Conservation (phyloP, 1,284 basidiomycete genomes). For the Vanrija pseudolonga region DNA sequence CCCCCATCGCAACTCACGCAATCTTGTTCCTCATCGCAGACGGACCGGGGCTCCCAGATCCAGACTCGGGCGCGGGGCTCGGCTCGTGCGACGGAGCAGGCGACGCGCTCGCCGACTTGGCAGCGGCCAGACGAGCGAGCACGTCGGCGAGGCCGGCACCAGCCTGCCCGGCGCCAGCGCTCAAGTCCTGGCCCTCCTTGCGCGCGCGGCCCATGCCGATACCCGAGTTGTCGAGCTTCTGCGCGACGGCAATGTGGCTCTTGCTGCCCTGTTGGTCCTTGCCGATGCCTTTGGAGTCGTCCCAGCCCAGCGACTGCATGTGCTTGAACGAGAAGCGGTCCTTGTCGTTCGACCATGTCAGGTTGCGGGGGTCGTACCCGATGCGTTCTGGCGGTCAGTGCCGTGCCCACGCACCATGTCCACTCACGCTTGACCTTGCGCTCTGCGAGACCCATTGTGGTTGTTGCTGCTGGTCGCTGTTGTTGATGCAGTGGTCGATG, state of each 20-base stretch:
- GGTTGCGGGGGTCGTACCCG: slow-evolving; percentile 49
- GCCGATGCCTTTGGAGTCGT: slow-evolving; percentile 42
- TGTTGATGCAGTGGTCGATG: background rate
- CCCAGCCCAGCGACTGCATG: slow-evolving; percentile 49
- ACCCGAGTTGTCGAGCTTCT: slow-evolving; percentile 48
- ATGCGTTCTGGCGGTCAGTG: slow-evolving; percentile 36
- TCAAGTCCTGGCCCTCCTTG: slow-evolving; percentile 45
- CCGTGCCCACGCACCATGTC: background rate
- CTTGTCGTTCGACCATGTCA: slow-evolving; percentile 49
- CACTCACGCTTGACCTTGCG: slow-evolving; percentile 48
- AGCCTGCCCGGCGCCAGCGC: slow-evolving; percentile 44
- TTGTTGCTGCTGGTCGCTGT: background rate
- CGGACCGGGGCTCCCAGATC: slow-evolving; percentile 21
- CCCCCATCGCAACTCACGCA: slow-evolving; percentile 32
- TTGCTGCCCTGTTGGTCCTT: slow-evolving; percentile 39
- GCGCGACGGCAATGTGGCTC: slow-evolving; percentile 48
- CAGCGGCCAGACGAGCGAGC: slow-evolving; percentile 37
- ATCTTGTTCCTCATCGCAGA: slow-evolving; percentile 36
- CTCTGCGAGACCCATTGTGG: slow-evolving; percentile 48
- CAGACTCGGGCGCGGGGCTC: slow-evolving; percentile 9
- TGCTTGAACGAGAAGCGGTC: slow-evolving; percentile 49
- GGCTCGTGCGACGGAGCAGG: slow-evolving; percentile 19
- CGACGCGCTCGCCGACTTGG: slow-evolving; percentile 11
- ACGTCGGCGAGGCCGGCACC: slow-evolving; percentile 47
- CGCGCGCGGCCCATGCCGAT: slow-evolving; percentile 47